These are phyloP conservation scores for Pichia terricola DNA, from an alignment of 1,139 yeast species.

Conservation along the genomic window DNA sequence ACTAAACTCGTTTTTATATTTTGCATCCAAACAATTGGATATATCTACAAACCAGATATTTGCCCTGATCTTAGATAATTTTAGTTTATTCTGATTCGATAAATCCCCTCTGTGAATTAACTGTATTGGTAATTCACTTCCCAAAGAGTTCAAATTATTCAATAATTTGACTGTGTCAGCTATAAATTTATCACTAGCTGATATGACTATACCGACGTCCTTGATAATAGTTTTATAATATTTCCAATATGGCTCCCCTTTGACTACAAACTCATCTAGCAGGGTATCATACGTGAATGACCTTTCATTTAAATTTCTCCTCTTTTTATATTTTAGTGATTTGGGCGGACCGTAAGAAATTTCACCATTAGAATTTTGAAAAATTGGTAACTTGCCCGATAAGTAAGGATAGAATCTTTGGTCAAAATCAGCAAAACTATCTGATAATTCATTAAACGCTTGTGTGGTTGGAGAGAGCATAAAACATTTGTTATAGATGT, in stretches of 20 bases:
- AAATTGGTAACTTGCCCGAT: conserved; percentile 14
- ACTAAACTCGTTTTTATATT: conserved; percentile 27
- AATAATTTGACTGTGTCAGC: conserved; percentile 27
- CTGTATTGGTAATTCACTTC: conserved; percentile 42
- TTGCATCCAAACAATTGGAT: conserved; percentile 21
- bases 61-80: conserved; percentile 25
- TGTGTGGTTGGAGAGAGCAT: background rate
- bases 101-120: conserved; percentile 37
- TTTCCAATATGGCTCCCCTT: conserved; percentile 25
- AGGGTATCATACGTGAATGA: no score
- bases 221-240: conserved; percentile 30
- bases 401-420: background rate
- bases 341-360: background rate
- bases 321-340: no score
- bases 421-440: background rate
- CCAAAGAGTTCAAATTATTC: conserved; percentile 34
- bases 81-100: conserved; percentile 2
- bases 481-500: background rate
- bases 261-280: no score
- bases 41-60: conserved; percentile 40
- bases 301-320: no score
- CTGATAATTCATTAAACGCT: background rate
- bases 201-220: conserved; percentile 42
- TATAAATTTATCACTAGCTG: conserved; percentile 34
- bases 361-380: background rate